Base-by-base conservation (phyloP, 805 yeast genomes). In the Yamadazyma sp. region DNA sequence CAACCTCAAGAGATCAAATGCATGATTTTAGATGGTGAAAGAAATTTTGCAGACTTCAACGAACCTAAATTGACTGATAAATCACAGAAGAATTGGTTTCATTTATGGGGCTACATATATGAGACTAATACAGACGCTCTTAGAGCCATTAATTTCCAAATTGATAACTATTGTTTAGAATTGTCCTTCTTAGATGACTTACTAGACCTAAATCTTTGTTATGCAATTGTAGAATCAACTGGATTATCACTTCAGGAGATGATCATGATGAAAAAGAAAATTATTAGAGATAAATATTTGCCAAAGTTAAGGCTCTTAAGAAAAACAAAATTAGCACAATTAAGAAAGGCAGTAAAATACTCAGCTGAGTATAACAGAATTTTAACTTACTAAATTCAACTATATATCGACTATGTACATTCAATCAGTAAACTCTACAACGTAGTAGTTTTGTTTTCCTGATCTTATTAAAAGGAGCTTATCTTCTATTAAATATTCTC, bases 371-470 rank as follows among this genome's bases (percentile, higher is more conserved):
- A 43, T 38, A 23, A 28, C 18, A 19, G 33, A 13, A 30, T 45
- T 17, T 26, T 45, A 27, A 16, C 36, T 30, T 45, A 45, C 29
- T 45, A 28, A 33, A 7, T 9, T 8, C 23, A 10, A 21, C 23
- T 10, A 8, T 8, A 14, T 8, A 7, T 8, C 24, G 10, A 31
- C 35, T 23, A 15, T 24, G 15, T 24, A 31, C 29, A 10, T n/a
- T 23, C 13, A 34, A 29, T 34, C 38, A 23, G 33, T 31, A 27
- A 69, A 55, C 39, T 75, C 73, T n/a, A 78, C 71, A 16, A 81
- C 75, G 50, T 69, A 65, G 50, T 79, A 80, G 40, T 75, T 75
- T 30, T 73, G 76, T 53, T 89, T 91, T 2, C 97, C 98, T 7
- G 80, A 57, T 47, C 94, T 71, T 13, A 89, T 53, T 24, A 87